These are phyloP conservation scores for Annona cherimola DNA, from an alignment of 164 flowering plant species.

Conservation along the genomic window DNA sequence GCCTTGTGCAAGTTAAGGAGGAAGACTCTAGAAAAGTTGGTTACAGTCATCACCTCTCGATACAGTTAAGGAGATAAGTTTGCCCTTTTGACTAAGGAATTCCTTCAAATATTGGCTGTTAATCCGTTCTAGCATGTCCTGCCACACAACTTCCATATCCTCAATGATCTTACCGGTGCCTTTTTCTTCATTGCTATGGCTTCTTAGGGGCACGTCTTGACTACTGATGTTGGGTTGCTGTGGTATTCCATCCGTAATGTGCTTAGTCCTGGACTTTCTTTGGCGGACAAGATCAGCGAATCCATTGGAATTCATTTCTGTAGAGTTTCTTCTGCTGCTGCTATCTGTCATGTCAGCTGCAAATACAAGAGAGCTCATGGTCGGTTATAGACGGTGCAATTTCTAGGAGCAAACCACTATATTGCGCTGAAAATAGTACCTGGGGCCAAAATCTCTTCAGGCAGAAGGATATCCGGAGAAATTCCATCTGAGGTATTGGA, in stretches of 20 bases:
- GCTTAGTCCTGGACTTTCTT: conserved; percentile 8
- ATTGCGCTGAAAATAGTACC: conserved; percentile 7
- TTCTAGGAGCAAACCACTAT: neutral
- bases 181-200: conserved; percentile 3
- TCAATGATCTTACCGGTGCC: conserved; percentile 8
- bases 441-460: conserved; percentile 16
- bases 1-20: neutral
- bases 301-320: conserved; percentile 4
- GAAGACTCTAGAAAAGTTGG: neutral
- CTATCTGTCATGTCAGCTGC: conserved; percentile 9
- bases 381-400: neutral
- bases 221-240: conserved; percentile 10
- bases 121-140: conserved; percentile 21
- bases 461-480: conserved; percentile 16
- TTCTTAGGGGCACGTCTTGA: conserved; percentile 5
- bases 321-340: conserved; percentile 2
- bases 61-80: conserved; percentile 33
- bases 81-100: conserved; percentile 22
- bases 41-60: conserved; percentile 24
- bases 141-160: conserved; percentile 32
- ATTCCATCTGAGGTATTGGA: conserved; percentile 7
- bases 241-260: conserved; percentile 2
- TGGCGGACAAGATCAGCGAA: conserved; percentile 1
- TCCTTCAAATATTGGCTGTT: conserved; percentile 21
- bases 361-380: conserved; percentile 5